phyloP scores from a whole-genome alignment of 202 grass and related monocot species.

The Setaria italica region DNA sequence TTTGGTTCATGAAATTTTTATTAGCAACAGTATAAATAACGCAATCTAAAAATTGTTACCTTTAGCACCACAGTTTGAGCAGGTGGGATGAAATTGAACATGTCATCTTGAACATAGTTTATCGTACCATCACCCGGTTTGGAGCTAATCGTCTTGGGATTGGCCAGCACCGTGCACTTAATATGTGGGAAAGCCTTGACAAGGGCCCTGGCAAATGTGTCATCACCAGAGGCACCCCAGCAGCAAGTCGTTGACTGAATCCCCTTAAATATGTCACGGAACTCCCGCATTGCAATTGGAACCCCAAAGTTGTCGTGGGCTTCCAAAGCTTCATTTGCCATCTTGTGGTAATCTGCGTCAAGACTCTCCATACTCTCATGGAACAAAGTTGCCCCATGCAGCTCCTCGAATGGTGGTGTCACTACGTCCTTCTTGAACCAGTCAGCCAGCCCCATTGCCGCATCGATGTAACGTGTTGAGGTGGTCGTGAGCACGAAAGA shows the following conservation, averaged over 20 bases:
- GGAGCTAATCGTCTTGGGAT: background rate
- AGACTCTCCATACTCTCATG: background rate
- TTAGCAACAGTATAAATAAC: no score
- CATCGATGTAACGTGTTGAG: background rate
- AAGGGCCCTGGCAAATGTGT: conserved; percentile 7
- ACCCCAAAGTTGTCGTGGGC: background rate
- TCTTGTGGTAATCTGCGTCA: background rate
- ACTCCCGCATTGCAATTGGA: background rate
- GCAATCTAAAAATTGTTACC: background rate
- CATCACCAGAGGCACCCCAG: conserved; percentile 15
- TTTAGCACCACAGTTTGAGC: background rate
- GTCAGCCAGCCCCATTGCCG: background rate
- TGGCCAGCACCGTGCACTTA: conserved; percentile 41
- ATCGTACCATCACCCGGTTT: background rate
- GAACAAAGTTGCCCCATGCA: conserved; percentile 10
- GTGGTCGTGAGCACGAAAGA: conserved; percentile 14
- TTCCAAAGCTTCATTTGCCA: background rate
- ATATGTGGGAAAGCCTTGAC: conserved; percentile 15
- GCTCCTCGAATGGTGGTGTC: background rate
- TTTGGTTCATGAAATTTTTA: no score
- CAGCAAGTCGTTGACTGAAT: conserved; percentile 25
- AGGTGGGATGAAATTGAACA: conserved; percentile 25
- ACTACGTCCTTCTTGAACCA: conserved; percentile 19
- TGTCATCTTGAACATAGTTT: conserved; percentile 29
- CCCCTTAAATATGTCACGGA: conserved; percentile 4